Evolutionary conservation across 805 yeast species (phyloP).

Genomic region (Candida orba): DNA sequence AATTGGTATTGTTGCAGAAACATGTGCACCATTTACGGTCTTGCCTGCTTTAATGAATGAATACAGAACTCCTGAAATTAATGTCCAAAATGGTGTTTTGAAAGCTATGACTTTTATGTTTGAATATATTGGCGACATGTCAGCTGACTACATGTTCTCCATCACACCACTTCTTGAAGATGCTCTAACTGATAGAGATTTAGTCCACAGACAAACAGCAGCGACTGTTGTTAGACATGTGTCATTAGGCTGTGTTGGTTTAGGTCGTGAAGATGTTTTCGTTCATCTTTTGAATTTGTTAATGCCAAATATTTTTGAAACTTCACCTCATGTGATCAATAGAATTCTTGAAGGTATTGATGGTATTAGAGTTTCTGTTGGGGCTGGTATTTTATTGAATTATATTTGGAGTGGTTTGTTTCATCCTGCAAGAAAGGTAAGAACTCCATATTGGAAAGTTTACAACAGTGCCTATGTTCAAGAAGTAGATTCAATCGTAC

Average conservation of each 20-base stretch:
- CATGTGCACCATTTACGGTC: slow-evolving; percentile 88
- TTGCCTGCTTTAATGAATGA: slow-evolving; percentile 95
- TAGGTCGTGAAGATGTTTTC: slow-evolving; percentile 75
- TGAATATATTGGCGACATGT: slow-evolving; percentile 79
- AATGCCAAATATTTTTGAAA: slow-evolving; percentile 85
- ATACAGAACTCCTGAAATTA: slow-evolving; percentile 83
- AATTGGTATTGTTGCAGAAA: slow-evolving; percentile 91
- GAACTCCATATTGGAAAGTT: slow-evolving; percentile 79
- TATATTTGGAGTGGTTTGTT: slow-evolving; percentile 85
- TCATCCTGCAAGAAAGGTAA: slow-evolving; percentile 86
- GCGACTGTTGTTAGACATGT: slow-evolving; percentile 79
- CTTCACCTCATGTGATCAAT: slow-evolving; percentile 89
- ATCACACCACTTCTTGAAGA: slow-evolving; percentile 76
- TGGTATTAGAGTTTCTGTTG: slow-evolving; percentile 62
- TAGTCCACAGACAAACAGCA: slow-evolving; percentile 93
- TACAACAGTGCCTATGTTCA: slow-evolving; percentile 74
- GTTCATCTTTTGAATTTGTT: slow-evolving; percentile 74
- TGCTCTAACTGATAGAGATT: slow-evolving; percentile 84
- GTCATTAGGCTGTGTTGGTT: slow-evolving; percentile 71
- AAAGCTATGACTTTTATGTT: slow-evolving; percentile 87
- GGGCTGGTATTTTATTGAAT: slow-evolving; percentile 65
- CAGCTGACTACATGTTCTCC: slow-evolving; percentile 76
- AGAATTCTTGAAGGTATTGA: slow-evolving; percentile 78
- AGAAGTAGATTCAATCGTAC: slow-evolving; percentile 68
- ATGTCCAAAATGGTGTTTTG: slow-evolving; percentile 92